Base-by-base conservation (phyloP, 2,329 filamentous ascomycete species). In the Pseudovirgaria hyperparasitica region DNA sequence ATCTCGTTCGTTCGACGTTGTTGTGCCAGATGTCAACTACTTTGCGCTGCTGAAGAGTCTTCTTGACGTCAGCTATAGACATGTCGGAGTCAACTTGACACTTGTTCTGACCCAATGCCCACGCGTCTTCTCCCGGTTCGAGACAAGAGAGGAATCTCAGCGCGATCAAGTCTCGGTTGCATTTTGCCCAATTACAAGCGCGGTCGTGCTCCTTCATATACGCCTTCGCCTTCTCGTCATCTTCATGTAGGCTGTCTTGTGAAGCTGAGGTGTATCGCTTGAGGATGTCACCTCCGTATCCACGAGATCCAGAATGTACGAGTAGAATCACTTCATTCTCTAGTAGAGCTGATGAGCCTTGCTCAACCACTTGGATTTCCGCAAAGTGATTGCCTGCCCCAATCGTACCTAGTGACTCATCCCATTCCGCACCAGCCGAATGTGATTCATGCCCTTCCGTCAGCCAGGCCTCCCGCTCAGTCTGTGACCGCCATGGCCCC, bases 311-410 rank as follows among this genome's bases (percentile, higher is more conserved):
- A 1, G 52, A 56, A 26, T 54, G 53, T 6, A 56, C 46, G 2
- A 55, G 40, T 9, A 56, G 35, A 12, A 55, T 27, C 12, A 55
- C 52, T 17, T 56, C 47, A 8, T 46, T 41, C 16, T 42, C 29
- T 10, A 30, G 26, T 9, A 49, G 35, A 4, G 35, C 38, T 22
- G 26, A 34, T n/a, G 43, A 35, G n/a, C n/a, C n/a, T 14, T 29
- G 26, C 25, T 55, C 52, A 1, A 57, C 46, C 2, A 55, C 41
- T 29, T 57, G 51, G 9, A 54, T 36, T 31, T 58, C 52, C 14
- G 48, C 52, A 19, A 57, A 54, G 27, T 56, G 50, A 27, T 55
- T 53, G 0, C 52, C 52, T 6, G 46, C 47, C 5, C 53, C 50
- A 26, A 56, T 55, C 4, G 53, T 57, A 4, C 54, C 52, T 4